These are phyloP conservation scores for Mortierella antarctica DNA, from an alignment of 192 early-diverging fungal genomes.

Conservation along the genomic window DNA sequence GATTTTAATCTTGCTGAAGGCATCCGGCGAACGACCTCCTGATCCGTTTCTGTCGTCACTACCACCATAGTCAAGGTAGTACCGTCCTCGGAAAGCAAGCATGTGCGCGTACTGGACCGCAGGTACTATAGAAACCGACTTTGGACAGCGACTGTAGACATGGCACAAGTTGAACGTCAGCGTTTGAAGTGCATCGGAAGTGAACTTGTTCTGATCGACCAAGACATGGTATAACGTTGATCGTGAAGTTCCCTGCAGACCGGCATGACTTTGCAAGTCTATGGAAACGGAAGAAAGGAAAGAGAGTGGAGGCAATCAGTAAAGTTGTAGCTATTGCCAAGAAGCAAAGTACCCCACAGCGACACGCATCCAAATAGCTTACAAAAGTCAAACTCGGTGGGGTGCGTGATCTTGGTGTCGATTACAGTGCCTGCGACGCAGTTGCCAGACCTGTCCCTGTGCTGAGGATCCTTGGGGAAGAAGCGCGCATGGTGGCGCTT, in stretches of 20 bases:
- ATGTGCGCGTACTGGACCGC: conserved; percentile 93
- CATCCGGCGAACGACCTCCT: background rate
- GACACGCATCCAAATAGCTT: background rate
- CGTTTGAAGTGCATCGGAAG: conserved; percentile 82
- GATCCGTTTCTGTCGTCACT: background rate
- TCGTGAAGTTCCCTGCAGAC: conserved; percentile 93
- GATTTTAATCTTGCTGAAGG: background rate
- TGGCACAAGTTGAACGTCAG: conserved; percentile 94
- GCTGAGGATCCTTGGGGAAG: conserved; percentile 68
- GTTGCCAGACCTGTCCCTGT: conserved; percentile 82
- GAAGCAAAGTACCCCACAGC: background rate
- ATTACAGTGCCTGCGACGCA: conserved; percentile 83
- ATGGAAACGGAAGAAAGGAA: background rate
- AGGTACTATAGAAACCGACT: conserved; percentile 86
- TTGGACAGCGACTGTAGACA: conserved; percentile 88
- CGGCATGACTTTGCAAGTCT: conserved; percentile 88
- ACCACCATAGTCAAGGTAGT: conserved; percentile 56
- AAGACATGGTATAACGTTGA: conserved; percentile 94
- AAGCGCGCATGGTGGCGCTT: conserved; percentile 92
- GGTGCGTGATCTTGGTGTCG: conserved; percentile 76
- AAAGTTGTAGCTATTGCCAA: background rate
- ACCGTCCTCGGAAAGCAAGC: conserved; percentile 83
- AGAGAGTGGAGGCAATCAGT: background rate
- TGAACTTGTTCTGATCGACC: conserved; percentile 87
- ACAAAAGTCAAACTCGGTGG: conserved; percentile 85